Percentiles rank a stretch among this genome's conserved stretches.
These are phyloP conservation scores for Verbascum thapsus DNA, from an alignment of 257 asterid species.

Conservation along the genomic window DNA sequence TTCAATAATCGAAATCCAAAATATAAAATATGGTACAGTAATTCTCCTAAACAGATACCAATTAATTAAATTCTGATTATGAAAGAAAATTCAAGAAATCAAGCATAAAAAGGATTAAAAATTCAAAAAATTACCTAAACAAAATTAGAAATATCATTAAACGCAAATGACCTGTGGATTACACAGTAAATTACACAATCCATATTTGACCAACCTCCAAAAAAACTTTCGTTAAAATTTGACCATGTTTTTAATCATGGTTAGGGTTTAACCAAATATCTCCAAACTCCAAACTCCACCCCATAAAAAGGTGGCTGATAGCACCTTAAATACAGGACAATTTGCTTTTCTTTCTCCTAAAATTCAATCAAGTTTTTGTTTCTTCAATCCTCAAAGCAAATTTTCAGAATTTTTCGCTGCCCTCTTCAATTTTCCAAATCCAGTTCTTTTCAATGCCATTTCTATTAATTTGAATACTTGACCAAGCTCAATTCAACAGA, in stretches of 20 bases:
- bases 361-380: constrained; percentile 6
- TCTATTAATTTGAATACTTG: constrained; percentile 30
- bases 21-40: neutral
- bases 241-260: too few species aligned
- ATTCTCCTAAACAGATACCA: neutral
- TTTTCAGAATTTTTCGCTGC: neutral
- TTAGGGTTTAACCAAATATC: too few species aligned
- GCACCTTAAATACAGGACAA: constrained; percentile 33
- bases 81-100: neutral
- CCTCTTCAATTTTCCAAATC: constrained; percentile 20
- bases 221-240: too few species aligned
- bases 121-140: constrained; percentile 13
- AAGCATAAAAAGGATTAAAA: neutral
- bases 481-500: constrained; percentile 6
- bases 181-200: constrained; percentile 20
- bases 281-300: neutral
- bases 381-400: constrained; percentile 6
- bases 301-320: constrained; percentile 29
- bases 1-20: neutral
- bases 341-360: constrained; percentile 16
- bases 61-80: neutral
- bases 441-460: constrained; percentile 14
- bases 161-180: constrained; percentile 16
- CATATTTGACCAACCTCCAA: constrained; percentile 20
- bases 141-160: constrained; percentile 31